Conservation (phyloP, 257 asterid species). For the Plantago major region DNA sequence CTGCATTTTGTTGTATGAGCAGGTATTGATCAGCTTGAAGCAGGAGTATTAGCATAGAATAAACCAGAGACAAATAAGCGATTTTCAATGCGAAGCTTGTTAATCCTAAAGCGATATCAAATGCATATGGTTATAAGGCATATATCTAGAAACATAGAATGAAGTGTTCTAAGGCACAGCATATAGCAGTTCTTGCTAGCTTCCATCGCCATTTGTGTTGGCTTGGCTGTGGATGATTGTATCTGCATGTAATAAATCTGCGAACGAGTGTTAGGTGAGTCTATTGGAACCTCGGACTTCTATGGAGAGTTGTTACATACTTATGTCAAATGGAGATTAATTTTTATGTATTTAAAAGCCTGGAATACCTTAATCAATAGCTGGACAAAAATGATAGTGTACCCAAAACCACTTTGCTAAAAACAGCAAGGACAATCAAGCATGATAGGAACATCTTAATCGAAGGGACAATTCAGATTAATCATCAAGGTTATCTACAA, state of each 20-base stretch:
- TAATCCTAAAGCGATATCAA: neutral
- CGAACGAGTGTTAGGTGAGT: no score
- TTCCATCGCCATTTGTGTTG: slow-evolving; percentile 3
- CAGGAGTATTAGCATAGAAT: slow-evolving; percentile 19
- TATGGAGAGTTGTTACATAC: no score
- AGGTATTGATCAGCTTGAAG: slow-evolving; percentile 20
- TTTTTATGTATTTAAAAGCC: no score
- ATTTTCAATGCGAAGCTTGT: slow-evolving; percentile 10
- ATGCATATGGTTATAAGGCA: slow-evolving; percentile 9
- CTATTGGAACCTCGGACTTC: no score
- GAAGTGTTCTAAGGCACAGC: slow-evolving; percentile 10
- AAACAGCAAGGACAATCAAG: no score
- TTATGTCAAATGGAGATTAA: no score
- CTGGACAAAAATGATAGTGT: no score
- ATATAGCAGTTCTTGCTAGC: slow-evolving; percentile 9
- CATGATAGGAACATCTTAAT: no score
- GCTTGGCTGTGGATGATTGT: neutral
- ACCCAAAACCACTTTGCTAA: no score
- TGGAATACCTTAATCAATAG: no score
- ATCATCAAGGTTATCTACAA: no score
- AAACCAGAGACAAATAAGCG: neutral
- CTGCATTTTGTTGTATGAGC: slow-evolving; percentile 23
- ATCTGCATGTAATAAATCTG: slow-evolving; percentile 2
- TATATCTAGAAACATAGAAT: neutral
- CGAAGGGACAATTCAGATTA: no score